Evolutionary conservation across 1,284 basidiomycete species (phyloP).

Genomic region (Exobasidium cylindrosporum): DNA sequence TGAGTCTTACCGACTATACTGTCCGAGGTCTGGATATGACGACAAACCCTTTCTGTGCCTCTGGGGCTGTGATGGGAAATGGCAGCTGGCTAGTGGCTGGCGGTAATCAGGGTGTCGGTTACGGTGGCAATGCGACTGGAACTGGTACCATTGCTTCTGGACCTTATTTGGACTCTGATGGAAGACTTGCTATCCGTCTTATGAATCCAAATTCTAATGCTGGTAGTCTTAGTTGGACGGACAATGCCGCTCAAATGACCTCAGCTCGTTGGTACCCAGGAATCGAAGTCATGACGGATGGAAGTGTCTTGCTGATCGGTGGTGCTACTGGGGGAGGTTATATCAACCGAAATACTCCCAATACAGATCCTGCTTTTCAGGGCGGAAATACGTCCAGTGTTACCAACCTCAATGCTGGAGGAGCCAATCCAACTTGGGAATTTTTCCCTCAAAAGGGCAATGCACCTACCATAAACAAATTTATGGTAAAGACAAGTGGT

Average conservation of each 20-base stretch:
- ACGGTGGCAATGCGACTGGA: conserved; percentile 36
- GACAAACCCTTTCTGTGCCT: conserved; percentile 57
- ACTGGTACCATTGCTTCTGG: conserved; percentile 19
- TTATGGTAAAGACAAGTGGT: conserved; percentile 48
- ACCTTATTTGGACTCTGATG: conserved; percentile 49
- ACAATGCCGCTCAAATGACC: conserved; percentile 38
- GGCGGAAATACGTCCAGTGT: neutral
- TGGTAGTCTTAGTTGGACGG: conserved; percentile 31
- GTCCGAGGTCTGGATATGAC: conserved; percentile 43
- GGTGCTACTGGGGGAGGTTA: conserved; percentile 49
- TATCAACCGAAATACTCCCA: conserved; percentile 54
- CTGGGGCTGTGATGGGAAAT: conserved; percentile 53
- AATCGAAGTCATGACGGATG: conserved; percentile 51
- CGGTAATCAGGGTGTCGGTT: conserved; percentile 55
- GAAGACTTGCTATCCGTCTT: conserved; percentile 47
- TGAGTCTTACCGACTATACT: conserved; percentile 38
- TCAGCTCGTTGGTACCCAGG: conserved; percentile 52
- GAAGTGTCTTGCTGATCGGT: conserved; percentile 48
- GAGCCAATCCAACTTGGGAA: conserved; percentile 49
- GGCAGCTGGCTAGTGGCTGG: conserved; percentile 55
- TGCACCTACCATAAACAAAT: conserved; percentile 25
- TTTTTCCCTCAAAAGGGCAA: conserved; percentile 44
- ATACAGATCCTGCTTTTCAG: conserved; percentile 37
- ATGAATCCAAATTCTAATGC: conserved; percentile 34
- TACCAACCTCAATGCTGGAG: conserved; percentile 25